A percentile compares a stretch with the other conserved stretches of the same genome.
Conservation (phyloP, 306 rosid species). For the Quercus dentata region DNA sequence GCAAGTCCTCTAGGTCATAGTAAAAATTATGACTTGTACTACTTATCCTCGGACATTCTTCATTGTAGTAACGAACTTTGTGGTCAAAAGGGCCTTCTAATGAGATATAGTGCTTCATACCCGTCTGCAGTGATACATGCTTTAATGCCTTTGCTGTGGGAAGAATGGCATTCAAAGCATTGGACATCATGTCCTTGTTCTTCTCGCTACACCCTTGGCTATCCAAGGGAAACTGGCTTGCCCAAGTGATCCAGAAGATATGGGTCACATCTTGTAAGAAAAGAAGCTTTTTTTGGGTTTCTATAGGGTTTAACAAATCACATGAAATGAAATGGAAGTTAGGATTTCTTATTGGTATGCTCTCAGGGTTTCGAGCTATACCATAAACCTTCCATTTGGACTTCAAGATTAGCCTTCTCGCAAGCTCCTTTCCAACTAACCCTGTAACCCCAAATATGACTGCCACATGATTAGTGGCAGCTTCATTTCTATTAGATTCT, state of each 20-base stretch:
- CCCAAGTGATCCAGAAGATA: slow-evolving; percentile 95
- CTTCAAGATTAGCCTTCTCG: slow-evolving; percentile 37
- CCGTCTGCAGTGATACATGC: slow-evolving; percentile 90
- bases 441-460: slow-evolving; percentile 88
- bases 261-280: slow-evolving; percentile 64
- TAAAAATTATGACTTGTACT: slow-evolving; percentile 51
- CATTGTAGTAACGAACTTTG: slow-evolving; percentile 33
- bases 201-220: slow-evolving; percentile 46
- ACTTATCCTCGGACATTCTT: slow-evolving; percentile 54
- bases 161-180: slow-evolving; percentile 54
- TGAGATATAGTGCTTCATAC: slow-evolving; percentile 83
- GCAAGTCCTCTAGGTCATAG: slow-evolving; percentile 75
- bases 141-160: slow-evolving; percentile 43
- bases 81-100: slow-evolving; percentile 38
- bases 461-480: slow-evolving; percentile 46
- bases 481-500: slow-evolving; percentile 13
- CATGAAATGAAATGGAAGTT: slow-evolving; percentile 77
- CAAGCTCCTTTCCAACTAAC: slow-evolving; percentile 75
- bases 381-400: slow-evolving; percentile 87
- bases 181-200: slow-evolving; percentile 74
- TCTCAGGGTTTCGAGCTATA: slow-evolving; percentile 61
- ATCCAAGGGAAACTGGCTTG: slow-evolving; percentile 68
- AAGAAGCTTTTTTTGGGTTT: slow-evolving; percentile 49
- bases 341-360: slow-evolving; percentile 26
- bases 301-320: slow-evolving; percentile 60